Evolutionary conservation across 164 flowering plant species (phyloP).

Genomic region (Brasenia schreberi): DNA sequence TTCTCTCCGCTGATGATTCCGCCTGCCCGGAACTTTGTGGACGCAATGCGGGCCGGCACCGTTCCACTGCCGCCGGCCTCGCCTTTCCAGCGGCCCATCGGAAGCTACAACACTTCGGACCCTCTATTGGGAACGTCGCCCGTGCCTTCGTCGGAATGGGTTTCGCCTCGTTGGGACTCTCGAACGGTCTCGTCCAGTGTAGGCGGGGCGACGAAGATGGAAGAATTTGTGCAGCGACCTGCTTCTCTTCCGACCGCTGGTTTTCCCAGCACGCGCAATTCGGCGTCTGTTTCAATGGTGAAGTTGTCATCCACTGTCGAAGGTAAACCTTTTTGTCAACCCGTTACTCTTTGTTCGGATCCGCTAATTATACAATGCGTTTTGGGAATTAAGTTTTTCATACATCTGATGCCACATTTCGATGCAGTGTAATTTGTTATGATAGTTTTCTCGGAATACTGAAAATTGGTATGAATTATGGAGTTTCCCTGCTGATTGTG

Average conservation of each 20-base stretch:
- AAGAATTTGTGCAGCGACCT: conserved; percentile 26
- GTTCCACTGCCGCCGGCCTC: conserved; percentile 22
- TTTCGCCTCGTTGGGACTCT: conserved; percentile 17
- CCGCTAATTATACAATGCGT: too few species aligned
- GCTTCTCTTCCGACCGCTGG: conserved; percentile 3
- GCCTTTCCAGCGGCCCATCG: conserved; percentile 29
- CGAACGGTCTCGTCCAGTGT: conserved; percentile 25
- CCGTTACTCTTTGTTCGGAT: too few species aligned
- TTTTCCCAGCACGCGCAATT: conserved; percentile 10
- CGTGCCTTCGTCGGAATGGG: conserved; percentile 15
- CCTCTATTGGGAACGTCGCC: conserved; percentile 28
- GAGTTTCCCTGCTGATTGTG: too few species aligned
- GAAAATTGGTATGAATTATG: too few species aligned
- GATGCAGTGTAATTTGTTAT: too few species aligned
- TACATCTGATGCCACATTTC: too few species aligned
- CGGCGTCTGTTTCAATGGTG: conserved; percentile 20
- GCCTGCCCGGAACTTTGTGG: conserved; percentile 54
- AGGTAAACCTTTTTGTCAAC: too few species aligned
- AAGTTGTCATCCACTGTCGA: conserved; percentile 7
- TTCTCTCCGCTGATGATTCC: conserved; percentile 74
- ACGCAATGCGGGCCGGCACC: conserved; percentile 16
- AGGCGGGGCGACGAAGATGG: conserved; percentile 34
- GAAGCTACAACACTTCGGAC: conserved; percentile 60
- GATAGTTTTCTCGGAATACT: too few species aligned
- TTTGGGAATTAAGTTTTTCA: too few species aligned